phyloP scores from a whole-genome alignment of 2,329 filamentous ascomycete genomes.

The Cercospora zeina region DNA sequence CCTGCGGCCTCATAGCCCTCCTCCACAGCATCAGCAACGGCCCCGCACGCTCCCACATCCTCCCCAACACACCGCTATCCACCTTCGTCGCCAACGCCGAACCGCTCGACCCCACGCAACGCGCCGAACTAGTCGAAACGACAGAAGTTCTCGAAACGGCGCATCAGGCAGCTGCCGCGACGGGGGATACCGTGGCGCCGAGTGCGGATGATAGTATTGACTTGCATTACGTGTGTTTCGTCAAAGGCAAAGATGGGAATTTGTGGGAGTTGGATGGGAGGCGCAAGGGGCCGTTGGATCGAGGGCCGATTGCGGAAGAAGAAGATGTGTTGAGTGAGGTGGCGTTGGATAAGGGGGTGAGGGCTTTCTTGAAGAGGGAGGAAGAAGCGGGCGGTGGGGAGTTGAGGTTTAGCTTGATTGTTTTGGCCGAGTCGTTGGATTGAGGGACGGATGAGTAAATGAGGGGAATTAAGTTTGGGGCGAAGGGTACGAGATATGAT shows the following conservation, averaged over 20 bases:
- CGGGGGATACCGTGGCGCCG: conserved; percentile 78
- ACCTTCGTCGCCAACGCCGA: conserved; percentile 69
- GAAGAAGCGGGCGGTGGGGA: conserved; percentile 57
- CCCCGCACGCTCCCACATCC: conserved; percentile 62
- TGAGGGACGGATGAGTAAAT: conserved; percentile 38
- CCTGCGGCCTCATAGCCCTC: conserved; percentile 86
- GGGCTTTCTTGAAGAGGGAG: conserved; percentile 61
- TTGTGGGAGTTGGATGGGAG: conserved; percentile 81
- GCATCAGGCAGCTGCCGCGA: conserved; percentile 72
- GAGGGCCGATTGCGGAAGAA: conserved; percentile 48
- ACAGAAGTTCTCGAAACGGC: conserved; percentile 73
- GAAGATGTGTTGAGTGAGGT: conserved; percentile 63
- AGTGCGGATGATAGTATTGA: conserved; percentile 79
- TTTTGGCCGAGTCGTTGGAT: conserved; percentile 58
- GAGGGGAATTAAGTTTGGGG: not conserved
- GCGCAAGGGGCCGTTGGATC: conserved; percentile 70
- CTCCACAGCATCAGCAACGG: conserved; percentile 83
- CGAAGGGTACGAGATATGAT: not conserved
- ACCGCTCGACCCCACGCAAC: conserved; percentile 63
- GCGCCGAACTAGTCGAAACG: conserved; percentile 74
- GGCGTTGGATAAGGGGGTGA: conserved; percentile 70
- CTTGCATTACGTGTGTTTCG: conserved; percentile 93
- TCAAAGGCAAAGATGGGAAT: conserved; percentile 65
- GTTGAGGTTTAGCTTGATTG: conserved; percentile 64
- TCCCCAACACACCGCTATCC: conserved; percentile 59